These are phyloP conservation scores for Cantharellus cinnabarinus DNA, from an alignment of 768 basidiomycete species.

Conservation along the genomic window DNA sequence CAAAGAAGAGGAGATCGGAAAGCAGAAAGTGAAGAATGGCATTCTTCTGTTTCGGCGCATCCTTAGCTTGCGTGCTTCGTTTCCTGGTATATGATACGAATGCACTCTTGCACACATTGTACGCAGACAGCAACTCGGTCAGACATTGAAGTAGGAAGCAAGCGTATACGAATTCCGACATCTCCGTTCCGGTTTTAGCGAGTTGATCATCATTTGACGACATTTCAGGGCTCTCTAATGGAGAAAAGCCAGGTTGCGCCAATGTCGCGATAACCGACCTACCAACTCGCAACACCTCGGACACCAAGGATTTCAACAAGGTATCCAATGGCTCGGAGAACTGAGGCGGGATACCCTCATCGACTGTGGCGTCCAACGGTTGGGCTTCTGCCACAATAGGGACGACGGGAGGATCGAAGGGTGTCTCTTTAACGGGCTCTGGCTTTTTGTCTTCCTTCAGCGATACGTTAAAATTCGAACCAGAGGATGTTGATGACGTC, in stretches of 20 bases:
- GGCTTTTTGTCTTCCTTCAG: slow-evolving; percentile 20
- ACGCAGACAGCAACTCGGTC: slow-evolving; percentile 84
- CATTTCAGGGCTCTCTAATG: neutral
- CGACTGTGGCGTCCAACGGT: slow-evolving; percentile 12
- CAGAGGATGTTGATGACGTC: slow-evolving; percentile 34
- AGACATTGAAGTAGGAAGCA: slow-evolving; percentile 83
- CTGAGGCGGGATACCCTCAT: slow-evolving; percentile 10
- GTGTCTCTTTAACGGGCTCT: neutral
- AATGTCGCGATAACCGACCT: slow-evolving; percentile 20
- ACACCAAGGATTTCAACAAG: slow-evolving; percentile 40
- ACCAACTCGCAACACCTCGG: slow-evolving; percentile 43
- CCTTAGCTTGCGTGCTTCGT: slow-evolving; percentile 41
- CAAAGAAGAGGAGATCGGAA: slow-evolving; percentile 38
- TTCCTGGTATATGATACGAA: slow-evolving; percentile 57
- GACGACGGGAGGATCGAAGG: neutral
- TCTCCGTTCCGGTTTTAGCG: neutral
- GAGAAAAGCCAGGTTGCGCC: neutral
- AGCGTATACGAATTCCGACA: slow-evolving; percentile 29
- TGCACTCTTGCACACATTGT: slow-evolving; percentile 72
- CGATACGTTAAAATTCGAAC: slow-evolving; percentile 32
- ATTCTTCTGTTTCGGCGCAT: slow-evolving; percentile 37
- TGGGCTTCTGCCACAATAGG: neutral
- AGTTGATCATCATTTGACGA: slow-evolving; percentile 4
- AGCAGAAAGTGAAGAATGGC: slow-evolving; percentile 64
- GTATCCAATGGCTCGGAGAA: slow-evolving; percentile 29